phyloP scores from a whole-genome alignment of 129 eudicot species.

The Oenanthe sinensis region DNA sequence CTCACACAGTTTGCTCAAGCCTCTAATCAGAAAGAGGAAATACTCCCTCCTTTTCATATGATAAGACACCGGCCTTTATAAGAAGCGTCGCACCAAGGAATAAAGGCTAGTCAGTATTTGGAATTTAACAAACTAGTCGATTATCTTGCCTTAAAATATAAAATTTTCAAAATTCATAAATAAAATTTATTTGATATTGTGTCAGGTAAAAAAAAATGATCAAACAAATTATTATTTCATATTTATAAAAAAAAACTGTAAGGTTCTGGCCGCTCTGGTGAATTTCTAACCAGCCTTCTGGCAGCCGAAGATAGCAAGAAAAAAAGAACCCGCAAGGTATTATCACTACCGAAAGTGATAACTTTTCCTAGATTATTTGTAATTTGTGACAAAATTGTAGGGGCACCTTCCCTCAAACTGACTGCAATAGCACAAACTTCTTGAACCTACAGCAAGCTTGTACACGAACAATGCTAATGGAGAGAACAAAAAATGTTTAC shows the following conservation, averaged over 20 bases:
- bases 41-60: no score
- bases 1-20: background rate
- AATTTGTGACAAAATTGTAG: background rate
- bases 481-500: background rate
- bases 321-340: background rate
- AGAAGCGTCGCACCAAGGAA: no score
- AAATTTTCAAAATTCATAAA: background rate
- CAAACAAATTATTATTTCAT: background rate
- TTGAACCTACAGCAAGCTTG: conserved; percentile 2
- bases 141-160: background rate
- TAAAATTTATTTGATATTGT: background rate
- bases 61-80: no score
- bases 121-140: background rate
- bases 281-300: background rate
- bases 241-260: background rate
- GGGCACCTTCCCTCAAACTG: background rate
- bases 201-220: background rate
- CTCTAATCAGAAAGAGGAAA: no score
- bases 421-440: background rate
- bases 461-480: background rate
- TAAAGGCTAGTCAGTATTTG: no score
- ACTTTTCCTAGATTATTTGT: background rate
- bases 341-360: background rate
- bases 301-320: background rate
- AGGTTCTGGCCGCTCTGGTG: conserved; percentile 6